These are phyloP conservation scores for Thuidium tamariscinum DNA, from an alignment of 225 moss, liverwort and hornwort genomes.

Conservation along the genomic window DNA sequence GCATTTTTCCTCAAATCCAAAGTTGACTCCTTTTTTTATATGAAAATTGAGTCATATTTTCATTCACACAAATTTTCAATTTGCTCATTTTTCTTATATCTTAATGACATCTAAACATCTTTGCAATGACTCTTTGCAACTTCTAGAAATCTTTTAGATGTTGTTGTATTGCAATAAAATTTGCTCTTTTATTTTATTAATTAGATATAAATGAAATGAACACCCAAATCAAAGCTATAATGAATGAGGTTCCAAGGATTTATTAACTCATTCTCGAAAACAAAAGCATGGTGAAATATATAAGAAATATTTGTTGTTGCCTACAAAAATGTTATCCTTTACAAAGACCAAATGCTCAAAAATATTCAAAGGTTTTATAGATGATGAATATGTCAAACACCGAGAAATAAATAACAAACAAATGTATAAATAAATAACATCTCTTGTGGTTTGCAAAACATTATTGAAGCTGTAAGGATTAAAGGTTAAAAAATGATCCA, in stretches of 20 bases:
- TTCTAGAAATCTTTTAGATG: accelerated
- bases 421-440: too few relatives aligned
- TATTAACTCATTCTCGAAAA: too few relatives aligned
- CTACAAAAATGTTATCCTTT: background rate
- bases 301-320: background rate
- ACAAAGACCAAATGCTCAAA: accelerated
- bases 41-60: background rate
- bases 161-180: background rate
- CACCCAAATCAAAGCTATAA: background rate
- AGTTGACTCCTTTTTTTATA: background rate
- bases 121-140: background rate
- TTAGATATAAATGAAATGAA: accelerated
- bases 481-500: background rate
- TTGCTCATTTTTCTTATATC: accelerated
- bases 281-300: too few relatives aligned
- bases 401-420: accelerated
- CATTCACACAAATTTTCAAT: background rate
- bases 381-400: accelerated
- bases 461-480: background rate
- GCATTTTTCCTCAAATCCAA: too few relatives aligned
- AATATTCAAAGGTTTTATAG: background rate
- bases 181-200: accelerated
- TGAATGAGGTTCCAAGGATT: background rate
- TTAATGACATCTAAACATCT: accelerated
- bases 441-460: background rate